Base-by-base conservation (phyloP, 2,329 filamentous ascomycete species). In the Mariannaea elegans region DNA sequence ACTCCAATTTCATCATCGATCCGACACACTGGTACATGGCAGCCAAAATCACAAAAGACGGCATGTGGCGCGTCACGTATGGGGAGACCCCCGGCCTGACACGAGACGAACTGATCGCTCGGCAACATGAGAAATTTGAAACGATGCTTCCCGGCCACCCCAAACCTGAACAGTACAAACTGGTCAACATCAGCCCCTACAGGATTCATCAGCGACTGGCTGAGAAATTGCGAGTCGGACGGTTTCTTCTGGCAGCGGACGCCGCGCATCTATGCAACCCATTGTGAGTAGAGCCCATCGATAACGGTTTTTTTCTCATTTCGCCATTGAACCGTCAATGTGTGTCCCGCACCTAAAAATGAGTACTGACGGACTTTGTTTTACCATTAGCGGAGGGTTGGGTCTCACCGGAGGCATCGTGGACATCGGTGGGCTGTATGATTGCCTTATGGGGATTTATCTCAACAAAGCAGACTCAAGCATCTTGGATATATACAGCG, bases 371-470 rank as follows among this genome's bases (percentile, higher is more conserved):
- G 13, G 4, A 3, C 21, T 48, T 39, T 31, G 7, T 7, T 12
- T 29, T 18, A 16, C 48, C 10, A 34, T 12, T 12, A 63, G 82
- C 73, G 87, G 87, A 44, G 87, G 87, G 0, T 76, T 89, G 14
- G 87, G 87, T 1, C 81, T 89, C 48, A 89, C 86, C 0, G 86
- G 86, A 6, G 87, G 87, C 0, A 85, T 90, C 54, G 84, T 86
- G n/a, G 87, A 89, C 64, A 80, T 87, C 3, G 86, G 84, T 10
- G 84, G 85, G 0, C 78, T 90, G 6, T 86, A 81, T 58, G 86
- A 90, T 65, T 87, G 86, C 66, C 78, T 89, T 6, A 8, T 32
- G 2, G 62, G 62, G 1, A 56, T 64, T 10, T 51, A 59, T 5
- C n/a, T n/a, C 1, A 31, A 45, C 24, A 46, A 29, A 13, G 59